Conservation (phyloP, 176 grass and related monocot genomes). For the Cenchrus purpureus region DNA sequence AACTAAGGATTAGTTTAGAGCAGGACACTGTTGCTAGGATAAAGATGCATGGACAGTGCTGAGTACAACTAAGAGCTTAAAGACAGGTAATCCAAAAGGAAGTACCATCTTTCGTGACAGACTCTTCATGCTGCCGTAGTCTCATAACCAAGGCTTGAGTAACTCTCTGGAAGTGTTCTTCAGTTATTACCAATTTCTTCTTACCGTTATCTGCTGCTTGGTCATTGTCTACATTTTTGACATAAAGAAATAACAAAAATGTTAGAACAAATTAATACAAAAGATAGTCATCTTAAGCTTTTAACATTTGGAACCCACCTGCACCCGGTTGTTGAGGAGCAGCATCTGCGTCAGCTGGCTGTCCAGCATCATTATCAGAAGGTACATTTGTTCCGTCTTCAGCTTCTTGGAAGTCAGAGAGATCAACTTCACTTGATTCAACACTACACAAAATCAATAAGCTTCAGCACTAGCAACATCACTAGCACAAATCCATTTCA, state of each 20-base stretch:
- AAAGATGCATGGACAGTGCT: not conserved
- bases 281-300: not conserved
- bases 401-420: constrained; percentile 92
- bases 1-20: not conserved
- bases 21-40: not conserved
- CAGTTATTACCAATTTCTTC: constrained; percentile 95
- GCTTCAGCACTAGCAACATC: constrained; percentile 11
- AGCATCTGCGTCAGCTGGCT: constrained; percentile 38
- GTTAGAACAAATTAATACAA: constrained; percentile 27
- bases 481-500: constrained; percentile 14
- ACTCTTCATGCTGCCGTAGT: constrained; percentile 81
- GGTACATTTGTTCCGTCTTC: constrained; percentile 51
- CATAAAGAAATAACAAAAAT: constrained; percentile 34
- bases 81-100: constrained; percentile 24
- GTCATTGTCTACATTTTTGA: constrained; percentile 53
- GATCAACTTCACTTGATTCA: constrained; percentile 98
- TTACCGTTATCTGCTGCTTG: constrained; percentile 52
- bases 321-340: constrained; percentile 46
- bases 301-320: constrained; percentile 44
- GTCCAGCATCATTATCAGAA: constrained; percentile 44
- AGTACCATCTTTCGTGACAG: constrained; percentile 76
- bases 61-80: not conserved
- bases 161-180: constrained; percentile 95
- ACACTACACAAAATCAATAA: constrained; percentile 64
- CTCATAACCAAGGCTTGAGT: constrained; percentile 91